Percentiles rank a stretch among this genome's conserved stretches.
Conservation (phyloP, 2,329 filamentous ascomycete species). For the Laburnicola sp. region DNA sequence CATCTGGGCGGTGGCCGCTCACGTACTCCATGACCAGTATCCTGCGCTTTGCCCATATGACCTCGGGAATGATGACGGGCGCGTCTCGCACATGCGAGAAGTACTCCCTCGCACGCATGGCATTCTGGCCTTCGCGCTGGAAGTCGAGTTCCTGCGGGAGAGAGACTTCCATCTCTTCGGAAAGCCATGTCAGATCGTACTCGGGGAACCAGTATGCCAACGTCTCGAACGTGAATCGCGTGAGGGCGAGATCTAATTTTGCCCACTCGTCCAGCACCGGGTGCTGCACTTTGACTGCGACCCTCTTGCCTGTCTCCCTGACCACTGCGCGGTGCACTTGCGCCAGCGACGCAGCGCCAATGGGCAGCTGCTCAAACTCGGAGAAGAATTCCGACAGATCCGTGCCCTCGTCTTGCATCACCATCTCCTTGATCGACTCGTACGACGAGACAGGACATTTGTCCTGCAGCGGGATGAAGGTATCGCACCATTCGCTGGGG, state of each 20-base stretch:
- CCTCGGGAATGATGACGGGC: slow-evolving; percentile 86
- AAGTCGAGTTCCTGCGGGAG: slow-evolving; percentile 93
- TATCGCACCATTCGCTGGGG: slow-evolving; percentile 88
- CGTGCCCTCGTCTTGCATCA: slow-evolving; percentile 77
- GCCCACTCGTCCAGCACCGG: slow-evolving; percentile 88
- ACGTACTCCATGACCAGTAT: slow-evolving; percentile 96
- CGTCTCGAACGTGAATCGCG: slow-evolving; percentile 83
- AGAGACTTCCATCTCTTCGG: slow-evolving; percentile 87
- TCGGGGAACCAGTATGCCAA: slow-evolving; percentile 94
- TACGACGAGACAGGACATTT: slow-evolving; percentile 90
- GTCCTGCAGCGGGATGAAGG: slow-evolving; percentile 95
- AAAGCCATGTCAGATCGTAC: slow-evolving; percentile 96
- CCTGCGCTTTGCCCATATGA: slow-evolving; percentile 83
- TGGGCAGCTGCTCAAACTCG: slow-evolving; percentile 76
- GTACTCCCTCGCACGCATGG: slow-evolving; percentile 75
- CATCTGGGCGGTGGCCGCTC: slow-evolving; percentile 82
- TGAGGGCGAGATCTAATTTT: slow-evolving; percentile 82
- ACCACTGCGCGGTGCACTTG: slow-evolving; percentile 90
- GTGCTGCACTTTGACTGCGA: slow-evolving; percentile 97
- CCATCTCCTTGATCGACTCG: slow-evolving; percentile 85
- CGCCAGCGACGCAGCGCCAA: slow-evolving; percentile 90
- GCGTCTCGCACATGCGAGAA: slow-evolving; percentile 73
- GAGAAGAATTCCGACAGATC: slow-evolving; percentile 82
- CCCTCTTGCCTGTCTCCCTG: slow-evolving; percentile 78
- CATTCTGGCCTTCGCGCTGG: slow-evolving; percentile 80